Evolutionary conservation across 352 stramenopile genomes (phyloP), one percentile per base, ranked within the genome.

Genomic region (Globisporangium cederbergense): DNA sequence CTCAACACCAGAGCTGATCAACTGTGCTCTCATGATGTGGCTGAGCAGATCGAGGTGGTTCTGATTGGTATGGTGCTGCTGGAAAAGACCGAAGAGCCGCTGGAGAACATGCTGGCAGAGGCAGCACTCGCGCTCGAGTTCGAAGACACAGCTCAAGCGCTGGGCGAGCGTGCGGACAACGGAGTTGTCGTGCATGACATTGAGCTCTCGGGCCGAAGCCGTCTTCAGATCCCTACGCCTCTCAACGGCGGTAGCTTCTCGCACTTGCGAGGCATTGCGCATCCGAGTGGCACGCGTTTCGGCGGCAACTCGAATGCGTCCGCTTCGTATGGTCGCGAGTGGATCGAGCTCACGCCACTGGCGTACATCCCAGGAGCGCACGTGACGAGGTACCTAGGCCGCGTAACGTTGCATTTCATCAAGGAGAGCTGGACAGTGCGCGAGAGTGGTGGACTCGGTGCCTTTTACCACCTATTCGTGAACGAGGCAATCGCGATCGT

Each of bases 391-490:
- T 96, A 96, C 52, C 73, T 96, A 4, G 89, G 89, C 22, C 86
- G 88, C 49, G 88, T 96, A 54, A 96, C 89, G 57, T 66, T 96
- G 40, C 89, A 96, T 65, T 96, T 96, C 36, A 96, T 96, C 67
- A 95, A 95, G 65, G 89, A 96, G 65, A 95, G 85, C 58, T 96
- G 87, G 87, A 93, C 86, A 0, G 89, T 96, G 49, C 83, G 87
- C 18, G 88, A 96, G 64, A 88, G 82, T 50, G 88, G 88, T n/a
- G 89, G 86, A 0, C 66, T 96, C 5, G 86, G 87, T 10, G 85
- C 84, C 1, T 96, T 96, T 49, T 95, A 95, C 63, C 89, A 96
- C 58, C 66, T 93, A 52, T 96, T 96, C 53, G 62, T 96, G 40
- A 92, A 81, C 47, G 87, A 96, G 74, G 89, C 86, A 8, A 94